Conservation (phyloP, 2,329 filamentous ascomycete species). For the Samsoniella hepiali region DNA sequence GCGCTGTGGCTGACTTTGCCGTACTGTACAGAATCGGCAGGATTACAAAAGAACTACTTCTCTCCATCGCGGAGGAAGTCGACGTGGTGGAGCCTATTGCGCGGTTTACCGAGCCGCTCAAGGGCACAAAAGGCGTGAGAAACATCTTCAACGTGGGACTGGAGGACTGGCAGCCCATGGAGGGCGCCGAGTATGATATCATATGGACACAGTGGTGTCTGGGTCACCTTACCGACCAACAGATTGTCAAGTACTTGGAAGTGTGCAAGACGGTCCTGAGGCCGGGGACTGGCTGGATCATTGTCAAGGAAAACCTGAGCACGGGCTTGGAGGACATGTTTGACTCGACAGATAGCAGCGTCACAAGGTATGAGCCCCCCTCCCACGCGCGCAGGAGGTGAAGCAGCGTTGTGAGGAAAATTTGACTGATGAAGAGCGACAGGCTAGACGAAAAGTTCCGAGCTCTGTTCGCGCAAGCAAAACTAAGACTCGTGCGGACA, state of each 20-base stretch:
- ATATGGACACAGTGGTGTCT: constrained; percentile 19
- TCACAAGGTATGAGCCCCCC: constrained; percentile 55
- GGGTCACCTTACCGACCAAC: constrained; percentile 74
- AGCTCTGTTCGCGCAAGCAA: constrained; percentile 64
- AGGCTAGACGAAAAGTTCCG: constrained; percentile 71
- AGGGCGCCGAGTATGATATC: constrained; percentile 48
- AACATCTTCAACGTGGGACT: constrained; percentile 69
- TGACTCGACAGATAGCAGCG: constrained; percentile 71
- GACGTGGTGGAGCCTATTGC: constrained; percentile 83
- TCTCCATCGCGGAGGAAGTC: constrained; percentile 64
- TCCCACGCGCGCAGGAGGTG: no score
- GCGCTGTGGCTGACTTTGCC: neutral
- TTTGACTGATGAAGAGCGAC: neutral
- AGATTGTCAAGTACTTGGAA: constrained; percentile 65
- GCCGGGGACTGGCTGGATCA: constrained; percentile 31
- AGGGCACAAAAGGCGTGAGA: constrained; percentile 54
- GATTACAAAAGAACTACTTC: constrained; percentile 72
- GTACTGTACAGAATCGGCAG: constrained; percentile 64
- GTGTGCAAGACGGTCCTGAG: constrained; percentile 50
- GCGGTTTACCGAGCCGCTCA: constrained; percentile 71
- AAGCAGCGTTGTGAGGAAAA: neutral
- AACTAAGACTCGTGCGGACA: constrained; percentile 61
- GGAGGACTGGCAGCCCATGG: constrained; percentile 61
- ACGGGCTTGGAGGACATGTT: constrained; percentile 62
- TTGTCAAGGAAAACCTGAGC: constrained; percentile 66